Evolutionary conservation across 2,329 filamentous ascomycete species (phyloP), one percentile per base, ranked within the genome.

Genomic region (Neopestalotiopsis sp.): DNA sequence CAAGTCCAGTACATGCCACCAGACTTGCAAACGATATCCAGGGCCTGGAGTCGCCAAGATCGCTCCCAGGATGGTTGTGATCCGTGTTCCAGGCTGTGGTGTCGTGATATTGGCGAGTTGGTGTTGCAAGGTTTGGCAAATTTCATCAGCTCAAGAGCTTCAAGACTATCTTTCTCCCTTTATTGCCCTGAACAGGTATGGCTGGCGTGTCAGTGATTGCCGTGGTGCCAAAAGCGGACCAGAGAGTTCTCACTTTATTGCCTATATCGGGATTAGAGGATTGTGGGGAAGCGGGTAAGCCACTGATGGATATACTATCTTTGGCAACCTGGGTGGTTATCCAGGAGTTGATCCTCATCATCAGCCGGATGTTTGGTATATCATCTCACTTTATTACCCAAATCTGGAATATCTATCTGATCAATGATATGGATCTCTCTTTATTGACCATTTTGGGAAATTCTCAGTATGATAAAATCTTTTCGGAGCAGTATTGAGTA

Each of bases 161-260:
- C 10, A 38, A 38, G 34, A 10, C 34, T 10, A 10, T 38, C 13
- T 34, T 28, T 20, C 57, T 61, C 57, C 57, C 7, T 61, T 61
- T 61, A 61, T 61, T 61, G 12, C 28, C 57, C 32, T 9, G 24
- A 38, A 61, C 6, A 61, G 12, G 57, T 32, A 61, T 61, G 32
- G 57, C 57, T 61, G 28, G 20, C 32, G n/a, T 9, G 6, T 4
- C 20, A 53, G 34, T 10, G 6, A 38, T 6, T 38, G 34, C 34
- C 34, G 34, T 53, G n/a, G 45, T 53, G 17, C n/a, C 45, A 20
- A 17, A 53, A 53, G 45, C 45, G 45, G 32, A 14, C 12, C 34
- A 20, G 17, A 61, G 4, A 14, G 20, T 45, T 63, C 61, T 63
- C 61, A 20, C 2, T 42, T 63, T 38, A 63, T 63, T 63, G 34